Percentiles rank a stretch among this genome's conserved stretches.
Conservation (phyloP, 306 rosid genomes). For the Vachellia collinsii region DNA sequence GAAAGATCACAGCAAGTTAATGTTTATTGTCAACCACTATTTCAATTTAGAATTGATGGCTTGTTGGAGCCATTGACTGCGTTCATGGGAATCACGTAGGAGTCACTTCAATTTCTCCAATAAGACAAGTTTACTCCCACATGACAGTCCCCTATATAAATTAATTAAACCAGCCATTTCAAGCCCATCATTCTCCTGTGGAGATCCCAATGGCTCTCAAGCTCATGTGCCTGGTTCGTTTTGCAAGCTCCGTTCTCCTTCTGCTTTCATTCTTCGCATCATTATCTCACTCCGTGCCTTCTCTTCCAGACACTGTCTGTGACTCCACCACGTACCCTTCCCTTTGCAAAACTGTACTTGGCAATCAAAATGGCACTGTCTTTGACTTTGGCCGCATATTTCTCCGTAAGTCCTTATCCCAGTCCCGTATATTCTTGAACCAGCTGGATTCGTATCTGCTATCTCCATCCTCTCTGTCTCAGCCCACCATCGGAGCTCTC, state of each 20-base stretch:
- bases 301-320: slow-evolving; percentile 54
- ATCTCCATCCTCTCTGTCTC: slow-evolving; percentile 39
- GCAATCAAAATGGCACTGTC: slow-evolving; percentile 49
- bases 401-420: slow-evolving; percentile 58
- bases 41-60: background rate
- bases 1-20: background rate
- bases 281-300: slow-evolving; percentile 22
- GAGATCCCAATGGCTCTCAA: slow-evolving; percentile 45
- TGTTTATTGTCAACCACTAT: background rate
- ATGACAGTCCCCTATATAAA: slow-evolving; percentile 19
- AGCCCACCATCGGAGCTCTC: slow-evolving; percentile 57
- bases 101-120: slow-evolving; percentile 11
- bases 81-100: slow-evolving; percentile 27
- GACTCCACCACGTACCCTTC: slow-evolving; percentile 56
- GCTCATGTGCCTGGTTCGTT: background rate
- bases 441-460: slow-evolving; percentile 49
- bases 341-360: slow-evolving; percentile 56
- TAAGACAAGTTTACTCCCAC: background rate
- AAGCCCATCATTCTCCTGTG: slow-evolving; percentile 13
- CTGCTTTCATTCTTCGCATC: slow-evolving; percentile 16
- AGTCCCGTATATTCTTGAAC: slow-evolving; percentile 51
- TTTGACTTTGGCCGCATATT: slow-evolving; percentile 62
- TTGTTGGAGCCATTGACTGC: slow-evolving; percentile 2
- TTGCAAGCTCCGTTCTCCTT: background rate
- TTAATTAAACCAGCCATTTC: slow-evolving; percentile 7